These are phyloP conservation scores for Cytospora leucostoma DNA, from an alignment of 2,329 filamentous ascomycete species.

Conservation along the genomic window DNA sequence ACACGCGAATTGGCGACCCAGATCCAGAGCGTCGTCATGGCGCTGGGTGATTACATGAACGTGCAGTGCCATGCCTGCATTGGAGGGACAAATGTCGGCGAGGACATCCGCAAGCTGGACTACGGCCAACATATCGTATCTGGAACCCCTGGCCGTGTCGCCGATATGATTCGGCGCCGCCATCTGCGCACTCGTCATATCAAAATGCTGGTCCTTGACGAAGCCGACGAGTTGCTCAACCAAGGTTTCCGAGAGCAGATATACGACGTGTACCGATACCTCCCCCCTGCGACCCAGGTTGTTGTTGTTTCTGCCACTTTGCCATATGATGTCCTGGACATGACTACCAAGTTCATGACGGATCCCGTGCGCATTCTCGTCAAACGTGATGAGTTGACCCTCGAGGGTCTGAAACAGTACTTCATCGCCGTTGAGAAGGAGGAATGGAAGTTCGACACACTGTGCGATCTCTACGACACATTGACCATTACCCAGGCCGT, in stretches of 20 bases:
- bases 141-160: slow-evolving; percentile 96
- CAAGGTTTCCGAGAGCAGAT: slow-evolving; percentile 99
- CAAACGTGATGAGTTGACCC: slow-evolving; percentile 99
- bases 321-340: slow-evolving; percentile 98
- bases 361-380: slow-evolving; percentile 98
- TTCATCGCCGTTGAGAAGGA: slow-evolving; percentile 99
- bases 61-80: slow-evolving; percentile 99
- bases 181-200: slow-evolving; percentile 96
- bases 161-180: slow-evolving; percentile 99
- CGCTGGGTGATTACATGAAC: slow-evolving; percentile 99
- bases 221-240: slow-evolving; percentile 94
- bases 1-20: slow-evolving; percentile 98
- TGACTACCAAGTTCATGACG: slow-evolving; percentile 99
- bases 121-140: slow-evolving; percentile 97
- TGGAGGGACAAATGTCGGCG: slow-evolving; percentile 95
- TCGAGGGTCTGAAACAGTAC: slow-evolving; percentile 99
- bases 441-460: slow-evolving; percentile 99
- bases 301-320: slow-evolving; percentile 98
- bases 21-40: slow-evolving; percentile 99
- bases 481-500: slow-evolving; percentile 99
- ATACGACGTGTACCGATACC: slow-evolving; percentile 99
- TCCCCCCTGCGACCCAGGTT: slow-evolving; percentile 97
- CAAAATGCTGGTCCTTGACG: slow-evolving; percentile 99
- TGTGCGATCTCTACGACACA: slow-evolving; percentile 98
- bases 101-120: slow-evolving; percentile 97